Conservation (phyloP, 2,329 filamentous ascomycete species). For the Epichloe uncinata region DNA sequence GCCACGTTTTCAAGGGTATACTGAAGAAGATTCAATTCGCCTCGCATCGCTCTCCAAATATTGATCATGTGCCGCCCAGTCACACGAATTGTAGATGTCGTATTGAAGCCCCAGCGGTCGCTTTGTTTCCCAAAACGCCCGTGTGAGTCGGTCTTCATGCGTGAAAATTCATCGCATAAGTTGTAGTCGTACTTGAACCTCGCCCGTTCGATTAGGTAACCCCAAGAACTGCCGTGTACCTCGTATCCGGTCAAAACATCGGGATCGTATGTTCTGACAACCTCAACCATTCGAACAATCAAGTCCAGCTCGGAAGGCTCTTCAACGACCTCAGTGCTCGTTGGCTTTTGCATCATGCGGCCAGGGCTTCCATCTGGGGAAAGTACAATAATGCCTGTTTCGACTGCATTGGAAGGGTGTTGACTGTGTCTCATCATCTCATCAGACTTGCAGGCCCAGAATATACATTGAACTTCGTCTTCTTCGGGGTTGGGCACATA, state of each 20-base stretch:
- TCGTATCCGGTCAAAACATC: constrained; percentile 93
- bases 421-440: constrained; percentile 29
- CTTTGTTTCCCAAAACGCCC: constrained; percentile 75
- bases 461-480: constrained; percentile 77
- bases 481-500: constrained; percentile 80
- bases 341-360: constrained; percentile 47
- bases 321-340: constrained; percentile 51
- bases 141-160: constrained; percentile 73
- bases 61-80: constrained; percentile 95
- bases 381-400: constrained; percentile 61
- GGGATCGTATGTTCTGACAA: constrained; percentile 73
- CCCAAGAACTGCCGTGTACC: constrained; percentile 88
- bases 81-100: constrained; percentile 82
- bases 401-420: constrained; percentile 33
- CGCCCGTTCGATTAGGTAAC: constrained; percentile 85
- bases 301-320: constrained; percentile 75
- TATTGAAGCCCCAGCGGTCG: constrained; percentile 88
- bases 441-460: constrained; percentile 79
- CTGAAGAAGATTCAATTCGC: constrained; percentile 81
- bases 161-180: constrained; percentile 79
- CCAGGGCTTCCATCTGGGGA: constrained; percentile 47
- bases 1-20: constrained; percentile 95
- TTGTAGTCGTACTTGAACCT: constrained; percentile 78
- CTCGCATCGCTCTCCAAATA: constrained; percentile 89
- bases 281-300: constrained; percentile 72